Conservation (phyloP, 2,329 filamentous ascomycete genomes). For the Botrytis byssoidea region DNA sequence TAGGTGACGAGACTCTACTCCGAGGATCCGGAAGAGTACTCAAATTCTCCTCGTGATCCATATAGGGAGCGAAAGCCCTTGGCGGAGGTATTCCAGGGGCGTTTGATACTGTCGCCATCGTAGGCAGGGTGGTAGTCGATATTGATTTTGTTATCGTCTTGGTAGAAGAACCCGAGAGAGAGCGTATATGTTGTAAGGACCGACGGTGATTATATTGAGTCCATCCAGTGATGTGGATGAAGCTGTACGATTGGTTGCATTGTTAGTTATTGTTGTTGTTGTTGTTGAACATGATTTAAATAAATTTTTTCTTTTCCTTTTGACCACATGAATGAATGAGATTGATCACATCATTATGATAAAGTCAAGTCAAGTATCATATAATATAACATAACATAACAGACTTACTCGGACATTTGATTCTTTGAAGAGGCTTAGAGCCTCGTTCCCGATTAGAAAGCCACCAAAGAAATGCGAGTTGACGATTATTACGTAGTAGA, state of each 20-base stretch:
- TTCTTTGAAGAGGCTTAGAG: constrained; percentile 19
- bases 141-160: constrained; percentile 40
- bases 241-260: constrained; percentile 41
- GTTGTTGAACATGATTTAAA: not conserved
- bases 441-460: constrained; percentile 20
- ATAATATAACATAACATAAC: not conserved
- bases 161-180: constrained; percentile 15
- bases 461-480: constrained; percentile 10
- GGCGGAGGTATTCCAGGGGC: constrained; percentile 30
- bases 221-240: constrained; percentile 51
- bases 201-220: constrained; percentile 46
- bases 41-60: constrained; percentile 58
- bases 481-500: constrained; percentile 17
- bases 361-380: not conserved
- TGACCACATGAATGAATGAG: not conserved
- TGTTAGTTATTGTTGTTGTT: constrained; percentile 9
- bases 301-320: not conserved
- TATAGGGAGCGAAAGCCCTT: constrained; percentile 39
- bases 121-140: constrained; percentile 42
- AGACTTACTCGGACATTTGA: constrained; percentile 21
- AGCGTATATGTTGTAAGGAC: constrained; percentile 18
- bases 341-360: not conserved
- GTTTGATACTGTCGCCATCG: constrained; percentile 40
- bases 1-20: constrained; percentile 51
- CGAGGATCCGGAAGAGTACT: constrained; percentile 68